A percentile compares a stretch with the other conserved stretches of the same genome.
These are phyloP conservation scores for Melaleuca alternifolia DNA, from an alignment of 345 rosid genomes.

Conservation along the genomic window DNA sequence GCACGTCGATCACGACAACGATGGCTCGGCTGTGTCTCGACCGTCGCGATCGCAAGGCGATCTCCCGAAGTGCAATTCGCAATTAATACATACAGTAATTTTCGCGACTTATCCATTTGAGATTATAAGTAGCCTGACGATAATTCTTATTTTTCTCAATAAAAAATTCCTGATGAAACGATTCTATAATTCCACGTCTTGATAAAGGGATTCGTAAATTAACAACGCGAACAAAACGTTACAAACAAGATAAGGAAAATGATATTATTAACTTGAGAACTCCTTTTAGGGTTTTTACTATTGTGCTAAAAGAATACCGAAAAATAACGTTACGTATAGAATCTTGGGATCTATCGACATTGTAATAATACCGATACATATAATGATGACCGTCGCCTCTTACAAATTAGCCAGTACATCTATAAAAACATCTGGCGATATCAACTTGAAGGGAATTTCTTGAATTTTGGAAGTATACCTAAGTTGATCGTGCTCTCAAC, in stretches of 20 bases:
- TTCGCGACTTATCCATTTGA: not conserved
- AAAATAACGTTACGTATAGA: not conserved
- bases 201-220: accelerated
- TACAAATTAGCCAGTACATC: not conserved
- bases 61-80: not conserved
- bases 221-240: too few relatives aligned
- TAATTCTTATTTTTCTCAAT: not conserved
- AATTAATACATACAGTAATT: not conserved
- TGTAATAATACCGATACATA: not conserved
- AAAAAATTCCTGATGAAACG: accelerated
- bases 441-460: not conserved
- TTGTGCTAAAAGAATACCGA: not conserved
- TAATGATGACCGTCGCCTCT: not conserved
- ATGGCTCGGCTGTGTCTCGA: not conserved
- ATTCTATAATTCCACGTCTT: not conserved
- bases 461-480: not conserved
- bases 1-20: not conserved
- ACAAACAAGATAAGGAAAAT: not conserved
- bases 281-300: not conserved
- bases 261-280: not conserved
- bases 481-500: not conserved
- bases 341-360: not conserved
- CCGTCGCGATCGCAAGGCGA: not conserved
- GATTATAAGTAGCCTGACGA: not conserved
- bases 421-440: not conserved